Base-by-base conservation (phyloP, 2,329 filamentous ascomycete genomes). In the Fusarium cyanostomum region DNA sequence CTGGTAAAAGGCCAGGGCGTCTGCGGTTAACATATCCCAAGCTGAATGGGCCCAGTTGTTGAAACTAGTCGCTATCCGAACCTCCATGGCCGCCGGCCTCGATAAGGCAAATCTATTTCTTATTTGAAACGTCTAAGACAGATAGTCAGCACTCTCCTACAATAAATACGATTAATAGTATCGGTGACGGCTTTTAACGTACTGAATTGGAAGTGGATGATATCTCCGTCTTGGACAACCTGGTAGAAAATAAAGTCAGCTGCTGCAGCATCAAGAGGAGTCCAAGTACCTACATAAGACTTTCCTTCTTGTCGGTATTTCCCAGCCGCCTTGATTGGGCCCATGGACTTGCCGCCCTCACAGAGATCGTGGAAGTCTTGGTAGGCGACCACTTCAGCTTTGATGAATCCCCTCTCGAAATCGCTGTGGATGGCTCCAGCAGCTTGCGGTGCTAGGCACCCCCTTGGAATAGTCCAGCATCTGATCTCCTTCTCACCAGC, bases 281-380 rank as follows among this genome's bases (percentile, higher is more conserved):
- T 28, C 7, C 1, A 26, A 41, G 59, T 1, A 72, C 68, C 8
- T 51, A 78, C 78, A 71, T 80, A 80, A 27, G 75, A 75, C 60
- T 79, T 79, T 64, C 78, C 78, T 62, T 80, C 78, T 64, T 79
- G 78, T 18, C 78, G 68, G 57, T 80, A 80, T 59, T 80, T 80
- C 2, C 79, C 79, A 38, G 78, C 78, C 15, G 79, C 78, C 60
- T 80, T 80, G 56, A 80, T 79, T 0, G 78, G 78, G 12, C 63
- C 79, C 77, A 80, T 80, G 6, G 76, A 79, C 67, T 80, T 80
- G 39, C 67, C 71, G 4, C 78, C 78, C 31, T 77, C 77, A 11
- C 79, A 80, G 0, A 80, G 73, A 56, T 79, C 77, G 37, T 79
- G 71, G 68, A 80, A 81, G 59, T 81, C 79, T 62, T 80, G 76